A percentile compares a stretch with the other conserved stretches of the same genome.
Conservation (phyloP, 768 basidiomycete genomes). For the Amanita pseudoporphyria region DNA sequence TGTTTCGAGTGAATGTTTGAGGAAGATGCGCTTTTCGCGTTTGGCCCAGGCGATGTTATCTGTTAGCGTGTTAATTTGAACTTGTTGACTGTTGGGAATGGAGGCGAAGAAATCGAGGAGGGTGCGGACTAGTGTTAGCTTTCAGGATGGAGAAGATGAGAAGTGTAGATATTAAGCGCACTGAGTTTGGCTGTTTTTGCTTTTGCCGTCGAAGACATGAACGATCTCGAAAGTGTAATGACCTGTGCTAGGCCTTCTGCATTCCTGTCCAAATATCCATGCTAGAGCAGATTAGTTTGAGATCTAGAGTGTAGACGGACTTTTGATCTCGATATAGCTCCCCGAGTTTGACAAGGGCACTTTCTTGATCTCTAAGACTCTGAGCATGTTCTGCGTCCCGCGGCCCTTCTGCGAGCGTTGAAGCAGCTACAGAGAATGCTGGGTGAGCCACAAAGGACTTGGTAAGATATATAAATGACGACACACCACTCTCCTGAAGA, state of each 20-base stretch:
- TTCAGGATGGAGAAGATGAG: background rate
- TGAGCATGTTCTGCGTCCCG: slow-evolving; percentile 39
- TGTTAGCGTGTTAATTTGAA: slow-evolving; percentile 77
- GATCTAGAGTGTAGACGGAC: slow-evolving; percentile 30
- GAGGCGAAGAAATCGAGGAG: slow-evolving; percentile 82
- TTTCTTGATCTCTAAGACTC: slow-evolving; percentile 70
- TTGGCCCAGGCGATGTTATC: slow-evolving; percentile 94
- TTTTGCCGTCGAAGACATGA: slow-evolving; percentile 93
- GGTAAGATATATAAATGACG: background rate
- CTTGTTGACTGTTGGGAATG: slow-evolving; percentile 64
- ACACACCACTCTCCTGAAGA: slow-evolving; percentile 32
- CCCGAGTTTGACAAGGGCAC: slow-evolving; percentile 76
- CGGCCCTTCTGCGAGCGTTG: slow-evolving; percentile 15
- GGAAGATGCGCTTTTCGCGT: slow-evolving; percentile 86
- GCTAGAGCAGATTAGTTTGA: background rate
- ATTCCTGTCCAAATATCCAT: slow-evolving; percentile 60
- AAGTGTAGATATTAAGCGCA: slow-evolving; percentile 24
- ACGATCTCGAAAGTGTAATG: slow-evolving; percentile 71
- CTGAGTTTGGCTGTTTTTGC: slow-evolving; percentile 96
- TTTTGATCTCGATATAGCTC: slow-evolving; percentile 80
- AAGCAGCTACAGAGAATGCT: background rate
- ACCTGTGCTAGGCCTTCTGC: slow-evolving; percentile 78
- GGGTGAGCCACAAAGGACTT: background rate
- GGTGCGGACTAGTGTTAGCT: slow-evolving; percentile 63
- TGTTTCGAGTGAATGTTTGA: slow-evolving; percentile 90